Percentiles rank a stretch among this genome's conserved stretches.
phyloP scores from a whole-genome alignment of 2,329 filamentous ascomycete species.

The Phyllosticta citriasiana region DNA sequence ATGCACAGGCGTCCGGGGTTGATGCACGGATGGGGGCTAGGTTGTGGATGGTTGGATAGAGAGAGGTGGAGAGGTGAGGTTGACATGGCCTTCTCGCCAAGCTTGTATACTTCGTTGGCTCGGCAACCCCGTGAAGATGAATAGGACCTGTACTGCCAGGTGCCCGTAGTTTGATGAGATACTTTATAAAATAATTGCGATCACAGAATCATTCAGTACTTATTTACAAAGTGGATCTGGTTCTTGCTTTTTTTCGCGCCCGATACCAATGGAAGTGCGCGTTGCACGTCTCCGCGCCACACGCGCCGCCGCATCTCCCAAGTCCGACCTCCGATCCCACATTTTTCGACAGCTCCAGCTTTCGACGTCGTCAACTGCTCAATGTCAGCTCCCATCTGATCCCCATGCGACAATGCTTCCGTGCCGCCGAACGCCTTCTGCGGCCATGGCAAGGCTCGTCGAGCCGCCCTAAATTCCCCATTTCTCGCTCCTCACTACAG shows the following conservation, averaged over 20 bases:
- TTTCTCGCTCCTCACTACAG: constrained; percentile 16
- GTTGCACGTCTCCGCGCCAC: neutral
- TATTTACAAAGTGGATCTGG: too few species aligned
- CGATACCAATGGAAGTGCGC: neutral
- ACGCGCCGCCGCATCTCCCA: neutral
- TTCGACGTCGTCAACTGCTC: neutral
- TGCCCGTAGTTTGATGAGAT: neutral
- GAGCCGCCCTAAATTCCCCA: neutral
- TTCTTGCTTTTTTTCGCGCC: too few species aligned
- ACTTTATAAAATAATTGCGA: neutral
- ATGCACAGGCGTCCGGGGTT: neutral
- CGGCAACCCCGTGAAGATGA: constrained; percentile 2
- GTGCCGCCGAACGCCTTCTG: constrained; percentile 32
- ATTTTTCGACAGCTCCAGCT: constrained; percentile 1
- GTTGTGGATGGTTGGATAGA: neutral
- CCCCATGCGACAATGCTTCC: constrained; percentile 42
- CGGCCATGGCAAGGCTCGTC: constrained; percentile 23
- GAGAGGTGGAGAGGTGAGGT: neutral
- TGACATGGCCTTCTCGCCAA: constrained; percentile 1
- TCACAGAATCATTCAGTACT: neutral
- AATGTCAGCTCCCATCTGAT: constrained; percentile 6
- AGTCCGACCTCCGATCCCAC: constrained; percentile 3
- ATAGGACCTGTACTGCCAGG: neutral
- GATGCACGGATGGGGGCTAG: neutral
- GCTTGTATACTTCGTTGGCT: constrained; percentile 8